Evolutionary conservation across 2,329 filamentous ascomycete species (phyloP).

Genomic region (Pyrenochaeta sp.): DNA sequence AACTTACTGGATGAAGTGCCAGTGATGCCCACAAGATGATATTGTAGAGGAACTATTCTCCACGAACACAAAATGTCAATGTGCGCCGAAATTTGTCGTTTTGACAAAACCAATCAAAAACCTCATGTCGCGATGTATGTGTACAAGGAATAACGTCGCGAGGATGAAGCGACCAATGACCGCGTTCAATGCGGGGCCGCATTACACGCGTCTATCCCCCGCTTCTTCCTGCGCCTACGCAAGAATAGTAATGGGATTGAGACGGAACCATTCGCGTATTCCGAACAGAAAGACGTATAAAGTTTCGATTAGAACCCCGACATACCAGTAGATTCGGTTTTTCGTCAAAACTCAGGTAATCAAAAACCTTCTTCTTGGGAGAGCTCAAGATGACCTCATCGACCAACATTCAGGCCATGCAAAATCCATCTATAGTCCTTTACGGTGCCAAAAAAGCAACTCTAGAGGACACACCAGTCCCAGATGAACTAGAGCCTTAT

Average conservation of each 20-base stretch:
- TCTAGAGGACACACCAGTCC: slow-evolving; percentile 51
- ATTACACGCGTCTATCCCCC: slow-evolving; percentile 27
- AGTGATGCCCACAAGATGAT: too few species aligned
- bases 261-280: too few species aligned
- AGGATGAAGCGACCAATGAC: background rate
- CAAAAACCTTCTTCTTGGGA: too few species aligned
- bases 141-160: too few species aligned
- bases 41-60: too few species aligned
- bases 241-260: background rate
- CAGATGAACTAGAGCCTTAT: slow-evolving; percentile 44
- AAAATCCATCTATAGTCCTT: slow-evolving; percentile 55
- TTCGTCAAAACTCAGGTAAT: too few species aligned
- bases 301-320: background rate
- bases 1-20: too few species aligned
- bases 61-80: too few species aligned
- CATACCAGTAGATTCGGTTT: background rate
- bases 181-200: slow-evolving; percentile 10
- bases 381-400: slow-evolving; percentile 3
- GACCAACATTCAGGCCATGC: slow-evolving; percentile 17
- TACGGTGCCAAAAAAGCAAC: slow-evolving; percentile 50
- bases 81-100: too few species aligned
- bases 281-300: background rate
- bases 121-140: too few species aligned
- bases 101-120: too few species aligned
- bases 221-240: background rate